Evolutionary conservation across 2,329 filamentous ascomycete species (phyloP).

Genomic region (Monosporascus sp.): DNA sequence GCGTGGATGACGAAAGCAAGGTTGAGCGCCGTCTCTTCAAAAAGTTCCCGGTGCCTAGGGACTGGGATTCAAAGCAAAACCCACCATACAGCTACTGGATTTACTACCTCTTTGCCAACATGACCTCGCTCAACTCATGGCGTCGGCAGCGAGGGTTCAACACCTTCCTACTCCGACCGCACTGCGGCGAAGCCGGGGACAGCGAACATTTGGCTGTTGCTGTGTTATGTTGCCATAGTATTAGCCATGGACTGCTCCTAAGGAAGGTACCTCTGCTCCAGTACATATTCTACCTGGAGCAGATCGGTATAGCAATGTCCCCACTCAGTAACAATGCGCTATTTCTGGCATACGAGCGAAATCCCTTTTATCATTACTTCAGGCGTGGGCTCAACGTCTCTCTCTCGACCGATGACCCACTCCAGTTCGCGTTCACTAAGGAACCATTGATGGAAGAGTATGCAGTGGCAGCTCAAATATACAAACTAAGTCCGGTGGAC

Average conservation of each 20-base stretch:
- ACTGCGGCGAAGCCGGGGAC: slow-evolving; percentile 95
- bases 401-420: slow-evolving; percentile 89
- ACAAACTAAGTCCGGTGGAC: slow-evolving; percentile 92
- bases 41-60: slow-evolving; percentile 87
- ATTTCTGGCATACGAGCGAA: slow-evolving; percentile 93
- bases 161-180: slow-evolving; percentile 86
- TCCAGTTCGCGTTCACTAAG: slow-evolving; percentile 98
- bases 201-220: slow-evolving; percentile 93
- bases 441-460: slow-evolving; percentile 98
- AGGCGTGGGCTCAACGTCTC: slow-evolving; percentile 92
- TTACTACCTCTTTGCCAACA: slow-evolving; percentile 94
- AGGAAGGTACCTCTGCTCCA: slow-evolving; percentile 92
- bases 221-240: slow-evolving; percentile 89
- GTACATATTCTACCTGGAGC: slow-evolving; percentile 96
- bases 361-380: slow-evolving; percentile 95
- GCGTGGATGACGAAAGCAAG: slow-evolving; percentile 97
- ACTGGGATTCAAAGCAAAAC: slow-evolving; percentile 90
- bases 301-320: slow-evolving; percentile 99
- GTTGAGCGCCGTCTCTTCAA: slow-evolving; percentile 87
- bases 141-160: slow-evolving; percentile 90
- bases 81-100: slow-evolving; percentile 99
- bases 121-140: slow-evolving; percentile 87
- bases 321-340: slow-evolving; percentile 95
- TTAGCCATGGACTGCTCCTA: slow-evolving; percentile 87
- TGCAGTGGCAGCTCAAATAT: slow-evolving; percentile 95